phyloP scores from a whole-genome alignment of 768 basidiomycete species.

The Tylopilus vinaceipallidus region DNA sequence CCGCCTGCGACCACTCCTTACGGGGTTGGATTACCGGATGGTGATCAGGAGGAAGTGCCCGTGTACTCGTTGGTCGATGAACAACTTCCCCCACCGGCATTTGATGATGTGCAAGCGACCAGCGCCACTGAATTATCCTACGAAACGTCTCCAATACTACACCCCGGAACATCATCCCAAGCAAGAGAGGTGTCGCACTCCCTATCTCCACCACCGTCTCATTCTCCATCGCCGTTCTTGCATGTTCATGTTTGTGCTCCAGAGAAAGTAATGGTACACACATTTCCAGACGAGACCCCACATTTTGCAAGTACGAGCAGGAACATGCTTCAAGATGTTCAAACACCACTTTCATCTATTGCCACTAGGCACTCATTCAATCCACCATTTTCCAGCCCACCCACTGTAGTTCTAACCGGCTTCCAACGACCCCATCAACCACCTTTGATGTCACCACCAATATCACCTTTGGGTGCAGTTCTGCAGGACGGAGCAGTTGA shows the following conservation, averaged over 20 bases:
- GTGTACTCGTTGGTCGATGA: slow-evolving; percentile 25
- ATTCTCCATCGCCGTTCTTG: background rate
- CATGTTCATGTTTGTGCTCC: background rate
- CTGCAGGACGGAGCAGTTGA: background rate
- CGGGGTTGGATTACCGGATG: background rate
- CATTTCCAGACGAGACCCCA: background rate
- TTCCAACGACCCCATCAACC: background rate
- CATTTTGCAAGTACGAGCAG: background rate
- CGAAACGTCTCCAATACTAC: background rate
- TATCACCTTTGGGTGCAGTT: background rate
- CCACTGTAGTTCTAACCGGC: too few relatives aligned
- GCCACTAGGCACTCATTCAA: too few relatives aligned
- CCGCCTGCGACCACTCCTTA: background rate
- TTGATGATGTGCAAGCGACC: slow-evolving; percentile 14
- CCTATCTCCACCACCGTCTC: background rate
- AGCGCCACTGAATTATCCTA: background rate
- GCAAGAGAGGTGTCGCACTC: background rate
- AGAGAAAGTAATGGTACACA: background rate
- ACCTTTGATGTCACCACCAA: background rate
- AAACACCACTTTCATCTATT: background rate
- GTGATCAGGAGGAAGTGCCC: slow-evolving; percentile 20
- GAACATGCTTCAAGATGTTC: background rate
- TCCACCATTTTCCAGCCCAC: too few relatives aligned
- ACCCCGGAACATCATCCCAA: background rate
- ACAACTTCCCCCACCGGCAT: slow-evolving; percentile 23